Percentiles rank a stretch among this genome's conserved stretches.
These are phyloP conservation scores for Schrenkiella parvula DNA, from an alignment of 345 rosid genomes.

Conservation along the genomic window DNA sequence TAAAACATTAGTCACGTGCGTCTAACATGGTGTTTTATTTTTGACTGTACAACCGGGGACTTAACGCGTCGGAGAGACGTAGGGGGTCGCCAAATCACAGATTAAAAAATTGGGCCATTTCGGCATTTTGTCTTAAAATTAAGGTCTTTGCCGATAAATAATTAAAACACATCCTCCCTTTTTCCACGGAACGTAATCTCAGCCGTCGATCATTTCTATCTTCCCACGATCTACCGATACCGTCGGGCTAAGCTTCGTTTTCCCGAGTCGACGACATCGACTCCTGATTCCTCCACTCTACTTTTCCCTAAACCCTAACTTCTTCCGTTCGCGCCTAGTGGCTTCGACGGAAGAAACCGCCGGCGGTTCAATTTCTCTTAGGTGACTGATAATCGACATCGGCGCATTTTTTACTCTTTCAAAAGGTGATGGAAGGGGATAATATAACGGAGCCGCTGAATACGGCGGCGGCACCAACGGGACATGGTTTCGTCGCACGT, in stretches of 20 bases:
- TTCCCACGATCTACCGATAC: neutral
- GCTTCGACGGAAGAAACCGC: slow-evolving; percentile 1
- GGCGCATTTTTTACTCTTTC: neutral
- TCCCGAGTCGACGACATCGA: slow-evolving; percentile 7
- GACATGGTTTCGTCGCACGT: neutral
- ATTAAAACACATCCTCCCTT: neutral
- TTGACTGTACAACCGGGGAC: neutral
- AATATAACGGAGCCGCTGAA: slow-evolving; percentile 9
- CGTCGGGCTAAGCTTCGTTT: slow-evolving; percentile 11
- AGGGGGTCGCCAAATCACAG: neutral
- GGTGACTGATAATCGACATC: neutral
- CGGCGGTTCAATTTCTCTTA: neutral
- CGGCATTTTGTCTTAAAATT: neutral
- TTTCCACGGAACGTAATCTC: slow-evolving; percentile 3
- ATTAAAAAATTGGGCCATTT: neutral
- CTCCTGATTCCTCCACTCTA: neutral
- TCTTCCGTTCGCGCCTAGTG: neutral
- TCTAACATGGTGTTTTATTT: neutral
- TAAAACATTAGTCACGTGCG: slow-evolving; percentile 5
- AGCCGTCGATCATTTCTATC: slow-evolving; percentile 19
- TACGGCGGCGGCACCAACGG: slow-evolving; percentile 13
- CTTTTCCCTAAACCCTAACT: slow-evolving; percentile 26
- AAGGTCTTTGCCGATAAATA: neutral
- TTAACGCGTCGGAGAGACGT: neutral
- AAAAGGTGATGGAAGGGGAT: slow-evolving; percentile 21